A percentile compares a stretch with the other conserved stretches of the same genome.
These are phyloP conservation scores for Nymphaea thermarum DNA, from an alignment of 164 flowering plant genomes.

Conservation along the genomic window DNA sequence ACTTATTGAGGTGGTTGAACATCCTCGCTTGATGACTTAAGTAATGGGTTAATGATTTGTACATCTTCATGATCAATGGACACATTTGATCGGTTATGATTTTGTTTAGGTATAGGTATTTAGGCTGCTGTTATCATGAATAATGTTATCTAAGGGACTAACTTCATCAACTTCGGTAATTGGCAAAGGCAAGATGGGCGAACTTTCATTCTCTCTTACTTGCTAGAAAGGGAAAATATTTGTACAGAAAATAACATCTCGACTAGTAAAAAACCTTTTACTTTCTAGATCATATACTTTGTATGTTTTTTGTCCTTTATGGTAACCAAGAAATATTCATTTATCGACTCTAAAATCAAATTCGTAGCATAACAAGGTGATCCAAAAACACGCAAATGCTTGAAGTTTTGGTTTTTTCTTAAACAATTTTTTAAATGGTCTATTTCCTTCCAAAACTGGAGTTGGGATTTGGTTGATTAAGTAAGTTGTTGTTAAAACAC, in stretches of 20 bases:
- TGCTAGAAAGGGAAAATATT: neutral
- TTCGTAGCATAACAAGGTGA: neutral
- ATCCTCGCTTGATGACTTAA: neutral
- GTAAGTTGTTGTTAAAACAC: neutral
- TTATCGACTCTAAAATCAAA: neutral
- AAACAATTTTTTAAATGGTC: neutral
- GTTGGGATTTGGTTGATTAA: slow-evolving; percentile 1
- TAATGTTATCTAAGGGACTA: neutral
- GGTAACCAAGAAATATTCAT: neutral
- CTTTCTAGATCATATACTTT: neutral
- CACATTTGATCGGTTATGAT: neutral
- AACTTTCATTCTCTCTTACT: neutral
- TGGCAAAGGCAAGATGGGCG: neutral
- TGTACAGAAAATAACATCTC: neutral
- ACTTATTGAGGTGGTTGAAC: neutral
- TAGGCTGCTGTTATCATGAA: neutral
- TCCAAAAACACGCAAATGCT: slow-evolving; percentile 1
- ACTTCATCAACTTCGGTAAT: neutral
- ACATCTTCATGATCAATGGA: neutral
- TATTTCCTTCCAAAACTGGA: neutral
- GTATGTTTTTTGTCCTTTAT: neutral
- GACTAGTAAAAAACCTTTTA: neutral
- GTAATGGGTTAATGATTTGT: neutral
- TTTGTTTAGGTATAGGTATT: neutral
- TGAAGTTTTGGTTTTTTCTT: neutral